Evolutionary conservation across 768 basidiomycete species (phyloP), one percentile per base, ranked within the genome.

Genomic region (Leccinum pellstonianum): DNA sequence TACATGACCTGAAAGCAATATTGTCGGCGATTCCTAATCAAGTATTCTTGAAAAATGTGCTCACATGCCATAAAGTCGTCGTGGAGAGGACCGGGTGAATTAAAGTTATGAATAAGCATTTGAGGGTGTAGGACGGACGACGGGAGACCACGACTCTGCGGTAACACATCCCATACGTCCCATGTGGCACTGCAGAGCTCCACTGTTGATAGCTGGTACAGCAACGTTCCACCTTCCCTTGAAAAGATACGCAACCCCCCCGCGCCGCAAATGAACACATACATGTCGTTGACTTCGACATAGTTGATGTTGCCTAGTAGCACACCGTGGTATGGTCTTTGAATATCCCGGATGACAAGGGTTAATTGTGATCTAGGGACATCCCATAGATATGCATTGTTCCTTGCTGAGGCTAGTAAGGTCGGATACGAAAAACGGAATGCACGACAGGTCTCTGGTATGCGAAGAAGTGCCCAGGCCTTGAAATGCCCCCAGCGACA

Each of bases 341-440:
- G 68, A 17, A 62, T 60, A 52, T 72, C 66, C 21, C 52, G 68
- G 33, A 70, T 33, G 51, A 70, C 62, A 80, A 86, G 81, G 1
- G 82, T 68, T 14, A 85, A 63, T 21, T 71, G 62, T 0, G 80
- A 83, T 0, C 81, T 79, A 3, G 78, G 77, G 23, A 91, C 75
- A 63, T 93, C 83, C 80, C 83, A 91, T 3, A 91, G 58, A 61
- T 80, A 88, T 0, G 84, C 84, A 37, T 70, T 70, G 17, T 73
- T 67, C 15, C 61, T 29, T 2, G 79, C 76, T 1, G 81, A 80
- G 3, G 83, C 81, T 3, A 88, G 72, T 7, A 93, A 74, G 11
- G 79, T 82, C 2, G 90, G 90, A 67, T 86, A 87, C 8, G 84
- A 84, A 59, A 90, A 83, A 15, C 88, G 82, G 71, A 82, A 91